Percentiles rank a stretch among this genome's conserved stretches.
Evolutionary conservation across 768 basidiomycete species (phyloP).

Genomic region (Megacollybia marginata): DNA sequence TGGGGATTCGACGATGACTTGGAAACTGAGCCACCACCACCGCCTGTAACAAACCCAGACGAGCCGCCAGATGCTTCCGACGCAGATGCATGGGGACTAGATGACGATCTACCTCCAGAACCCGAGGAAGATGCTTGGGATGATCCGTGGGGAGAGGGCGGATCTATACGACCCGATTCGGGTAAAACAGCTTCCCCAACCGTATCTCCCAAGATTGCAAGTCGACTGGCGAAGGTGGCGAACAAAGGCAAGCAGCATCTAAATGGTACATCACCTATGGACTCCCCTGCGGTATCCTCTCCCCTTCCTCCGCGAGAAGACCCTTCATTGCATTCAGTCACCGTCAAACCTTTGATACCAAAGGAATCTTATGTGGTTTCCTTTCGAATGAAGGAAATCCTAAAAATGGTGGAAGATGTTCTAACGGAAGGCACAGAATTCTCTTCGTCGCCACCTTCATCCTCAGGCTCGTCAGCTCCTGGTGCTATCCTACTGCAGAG

Average conservation of each 20-base stretch:
- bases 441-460: slow-evolving; percentile 35
- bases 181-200: slow-evolving; percentile 23
- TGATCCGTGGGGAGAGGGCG: slow-evolving; percentile 57
- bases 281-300: slow-evolving; percentile 12
- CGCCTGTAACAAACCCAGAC: not conserved
- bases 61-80: not conserved
- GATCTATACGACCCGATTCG: slow-evolving; percentile 14
- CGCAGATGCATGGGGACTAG: slow-evolving; percentile 6
- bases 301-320: not conserved
- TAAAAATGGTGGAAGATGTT: slow-evolving; percentile 51
- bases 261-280: slow-evolving; percentile 23
- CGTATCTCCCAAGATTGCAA: slow-evolving; percentile 42
- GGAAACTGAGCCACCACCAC: slow-evolving; percentile 7
- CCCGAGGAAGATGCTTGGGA: slow-evolving; percentile 46
- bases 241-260: slow-evolving; percentile 43
- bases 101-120: slow-evolving; percentile 21
- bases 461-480: slow-evolving; percentile 22
- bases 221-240: slow-evolving; percentile 49
- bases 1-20: slow-evolving; percentile 51
- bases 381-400: slow-evolving; percentile 42
- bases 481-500: slow-evolving; percentile 56
- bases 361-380: slow-evolving; percentile 61
- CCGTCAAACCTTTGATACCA: slow-evolving; percentile 18
- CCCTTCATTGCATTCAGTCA: slow-evolving; percentile 9
- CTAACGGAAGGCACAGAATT: slow-evolving; percentile 65